Evolutionary conservation across 192 early-diverging fungal species (phyloP), one percentile per base, ranked within the genome.

Genomic region (Coemansia interrupta): DNA sequence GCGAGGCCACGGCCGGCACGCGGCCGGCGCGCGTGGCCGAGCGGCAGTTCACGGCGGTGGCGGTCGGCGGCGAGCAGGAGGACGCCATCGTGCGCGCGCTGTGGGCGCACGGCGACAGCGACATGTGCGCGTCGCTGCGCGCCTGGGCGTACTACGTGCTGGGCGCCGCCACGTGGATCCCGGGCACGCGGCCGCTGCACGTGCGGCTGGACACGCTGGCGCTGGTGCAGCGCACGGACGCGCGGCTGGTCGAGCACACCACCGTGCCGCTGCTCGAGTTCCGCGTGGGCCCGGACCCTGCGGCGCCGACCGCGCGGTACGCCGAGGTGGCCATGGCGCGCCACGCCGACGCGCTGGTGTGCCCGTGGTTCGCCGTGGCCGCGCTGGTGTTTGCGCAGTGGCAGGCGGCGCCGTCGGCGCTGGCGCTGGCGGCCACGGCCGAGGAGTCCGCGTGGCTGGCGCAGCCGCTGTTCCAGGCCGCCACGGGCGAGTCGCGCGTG

Each of bases 191-290:
- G 22, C 60, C 64, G 39, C 64, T 78, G 64, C 74, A 78, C 38
- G 57, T 78, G 57, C 74, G 74, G 2, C 68, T 78, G 20, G 74
- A 78, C 60, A 66, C 74, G 57, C 74, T 78, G 60, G 43, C 42
- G 4, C 63, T 78, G 74, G 59, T 68, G 42, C 68, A 60, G 57
- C 68, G 74, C 47, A 64, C 74, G 14, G 74, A 78, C 32, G 46
- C 68, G 39, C 74, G 74, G 20, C 68, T 78, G 47, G 68, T 78
- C 1, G 74, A 78, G 74, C 74, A 78, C 68, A 78, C 74, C 10
- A 78, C 74, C 0, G 59, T 78, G 49, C 74, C 74, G 11, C 66
- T 78, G 56, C 64, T 78, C 28, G 74, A 78, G 74, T 78, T 78
- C 68, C 68, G 74, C 43, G 74, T 78, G 43, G 67, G 58, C 54